A percentile compares a stretch with the other conserved stretches of the same genome.
Conservation (phyloP, 2,329 filamentous ascomycete genomes). For the Microdochium paspali region DNA sequence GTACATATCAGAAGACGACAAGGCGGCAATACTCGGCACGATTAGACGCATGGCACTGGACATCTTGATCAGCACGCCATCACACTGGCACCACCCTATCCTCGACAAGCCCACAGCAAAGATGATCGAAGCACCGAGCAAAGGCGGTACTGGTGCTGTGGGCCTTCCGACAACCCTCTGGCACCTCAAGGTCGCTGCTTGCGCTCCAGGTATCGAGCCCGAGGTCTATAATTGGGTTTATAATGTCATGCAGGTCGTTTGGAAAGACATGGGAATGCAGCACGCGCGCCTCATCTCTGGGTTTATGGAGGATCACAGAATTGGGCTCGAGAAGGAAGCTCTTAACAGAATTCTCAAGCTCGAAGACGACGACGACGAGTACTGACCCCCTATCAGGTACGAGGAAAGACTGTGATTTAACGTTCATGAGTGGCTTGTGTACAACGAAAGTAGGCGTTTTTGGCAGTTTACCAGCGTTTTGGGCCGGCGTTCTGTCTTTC, state of each 20-base stretch:
- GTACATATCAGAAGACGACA: slow-evolving; percentile 19
- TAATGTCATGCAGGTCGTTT: slow-evolving; percentile 35
- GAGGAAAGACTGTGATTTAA: neutral
- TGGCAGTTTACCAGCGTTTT: neutral
- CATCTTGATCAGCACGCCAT: slow-evolving; percentile 34
- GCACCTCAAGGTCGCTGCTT: slow-evolving; percentile 36
- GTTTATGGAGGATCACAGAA: slow-evolving; percentile 23
- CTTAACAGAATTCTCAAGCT: slow-evolving; percentile 9
- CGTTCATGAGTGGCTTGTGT: neutral
- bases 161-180: slow-evolving; percentile 38
- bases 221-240: slow-evolving; percentile 35
- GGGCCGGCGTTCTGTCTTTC: neutral
- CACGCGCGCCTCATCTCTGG: slow-evolving; percentile 35
- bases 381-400: neutral
- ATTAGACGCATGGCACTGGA: slow-evolving; percentile 31
- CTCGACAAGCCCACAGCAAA: slow-evolving; percentile 25
- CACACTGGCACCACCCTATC: slow-evolving; percentile 41
- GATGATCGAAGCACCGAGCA: slow-evolving; percentile 23
- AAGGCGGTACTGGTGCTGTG: slow-evolving; percentile 34
- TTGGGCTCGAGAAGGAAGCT: slow-evolving; percentile 10
- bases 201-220: slow-evolving; percentile 32
- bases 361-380: slow-evolving; percentile 8
- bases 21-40: slow-evolving; percentile 19
- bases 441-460: neutral
- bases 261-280: slow-evolving; percentile 40